Evolutionary conservation across 1,284 basidiomycete genomes (phyloP).

Genomic region (Irpex lacteus): DNA sequence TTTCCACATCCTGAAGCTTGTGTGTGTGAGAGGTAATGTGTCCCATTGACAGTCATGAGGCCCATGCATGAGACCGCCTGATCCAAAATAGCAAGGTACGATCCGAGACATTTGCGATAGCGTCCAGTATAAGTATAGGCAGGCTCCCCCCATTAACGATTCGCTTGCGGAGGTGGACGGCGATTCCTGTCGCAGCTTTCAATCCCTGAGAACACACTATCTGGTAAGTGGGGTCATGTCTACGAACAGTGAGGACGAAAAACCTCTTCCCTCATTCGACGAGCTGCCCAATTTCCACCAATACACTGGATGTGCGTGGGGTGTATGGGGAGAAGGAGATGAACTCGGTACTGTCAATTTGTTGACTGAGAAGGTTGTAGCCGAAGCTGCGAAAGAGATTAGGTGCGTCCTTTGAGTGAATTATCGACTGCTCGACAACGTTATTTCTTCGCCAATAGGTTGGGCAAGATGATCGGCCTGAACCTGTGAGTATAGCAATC

Average conservation of each 20-base stretch:
- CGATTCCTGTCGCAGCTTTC: too few species aligned
- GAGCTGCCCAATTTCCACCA: slow-evolving; percentile 59
- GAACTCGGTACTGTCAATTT: slow-evolving; percentile 72
- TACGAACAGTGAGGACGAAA: neutral
- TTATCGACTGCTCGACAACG: neutral
- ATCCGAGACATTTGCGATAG: neutral
- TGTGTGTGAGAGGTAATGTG: neutral
- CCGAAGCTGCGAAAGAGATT: slow-evolving; percentile 59
- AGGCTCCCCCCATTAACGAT: too few species aligned
- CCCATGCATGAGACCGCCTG: neutral
- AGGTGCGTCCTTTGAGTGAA: slow-evolving; percentile 35
- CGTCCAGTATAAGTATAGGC: too few species aligned
- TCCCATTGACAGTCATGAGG: neutral
- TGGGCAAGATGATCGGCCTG: neutral
- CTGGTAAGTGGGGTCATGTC: too few species aligned
- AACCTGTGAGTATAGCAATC: neutral
- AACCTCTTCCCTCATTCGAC: slow-evolving; percentile 54
- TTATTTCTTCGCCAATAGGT: neutral
- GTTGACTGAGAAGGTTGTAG: slow-evolving; percentile 62
- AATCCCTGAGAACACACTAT: too few species aligned
- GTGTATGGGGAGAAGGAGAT: slow-evolving; percentile 68
- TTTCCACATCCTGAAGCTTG: neutral
- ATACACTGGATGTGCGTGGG: slow-evolving; percentile 67
- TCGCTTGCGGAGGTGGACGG: too few species aligned
- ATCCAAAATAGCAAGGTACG: neutral